Conservation (phyloP, 2,329 filamentous ascomycete genomes). For the Colletotrichum liaoningense region DNA sequence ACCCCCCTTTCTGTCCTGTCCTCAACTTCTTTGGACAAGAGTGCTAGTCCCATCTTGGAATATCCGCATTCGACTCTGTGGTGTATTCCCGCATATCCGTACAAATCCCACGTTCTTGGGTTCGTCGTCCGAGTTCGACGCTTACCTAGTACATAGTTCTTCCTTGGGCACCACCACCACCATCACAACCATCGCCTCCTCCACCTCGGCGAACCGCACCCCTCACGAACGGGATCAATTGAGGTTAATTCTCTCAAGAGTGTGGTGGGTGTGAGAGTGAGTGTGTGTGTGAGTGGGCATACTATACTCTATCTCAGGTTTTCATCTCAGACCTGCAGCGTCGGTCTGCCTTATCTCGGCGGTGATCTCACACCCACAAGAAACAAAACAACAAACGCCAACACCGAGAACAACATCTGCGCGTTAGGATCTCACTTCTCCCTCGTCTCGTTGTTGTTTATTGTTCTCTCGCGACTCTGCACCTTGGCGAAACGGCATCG, state of each 20-base stretch:
- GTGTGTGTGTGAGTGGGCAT: not conserved
- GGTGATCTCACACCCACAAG: not conserved
- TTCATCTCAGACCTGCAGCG: constrained; percentile 10
- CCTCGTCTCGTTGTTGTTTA: not conserved
- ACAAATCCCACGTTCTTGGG: not conserved
- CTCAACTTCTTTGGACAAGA: not conserved
- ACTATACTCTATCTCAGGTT: constrained; percentile 1
- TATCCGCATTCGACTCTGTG: not conserved
- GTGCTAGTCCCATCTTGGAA: not conserved
- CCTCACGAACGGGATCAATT: not conserved
- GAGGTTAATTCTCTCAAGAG: not conserved
- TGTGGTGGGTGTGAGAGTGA: not conserved
- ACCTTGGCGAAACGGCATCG: not conserved
- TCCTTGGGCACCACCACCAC: not conserved
- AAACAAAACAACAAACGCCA: not conserved
- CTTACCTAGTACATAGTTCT: not conserved
- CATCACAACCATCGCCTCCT: not conserved
- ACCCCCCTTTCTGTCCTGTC: not conserved
- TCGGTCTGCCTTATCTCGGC: constrained; percentile 19
- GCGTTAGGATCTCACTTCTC: not conserved
- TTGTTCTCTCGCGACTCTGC: not conserved
- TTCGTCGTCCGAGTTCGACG: not conserved
- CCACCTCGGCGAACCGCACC: not conserved
- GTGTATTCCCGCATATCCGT: not conserved
- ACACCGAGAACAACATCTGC: not conserved